Conservation (phyloP, 2,329 filamentous ascomycete species). For the Fusarium coffeatum region DNA sequence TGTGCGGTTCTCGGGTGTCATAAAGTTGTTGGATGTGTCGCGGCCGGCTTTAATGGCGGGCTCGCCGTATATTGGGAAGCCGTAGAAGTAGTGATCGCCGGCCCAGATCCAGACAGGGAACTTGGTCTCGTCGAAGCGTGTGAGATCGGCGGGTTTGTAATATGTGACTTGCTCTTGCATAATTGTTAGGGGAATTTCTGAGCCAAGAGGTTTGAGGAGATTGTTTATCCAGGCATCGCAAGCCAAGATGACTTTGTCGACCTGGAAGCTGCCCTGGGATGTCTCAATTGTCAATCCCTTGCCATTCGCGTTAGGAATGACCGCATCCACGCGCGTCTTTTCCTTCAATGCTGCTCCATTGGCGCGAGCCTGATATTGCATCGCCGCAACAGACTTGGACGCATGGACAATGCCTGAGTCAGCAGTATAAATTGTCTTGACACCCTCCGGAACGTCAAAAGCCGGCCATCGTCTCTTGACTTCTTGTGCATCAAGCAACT, state of each 20-base stretch:
- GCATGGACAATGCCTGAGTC: slow-evolving; percentile 43
- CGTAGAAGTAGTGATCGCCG: slow-evolving; percentile 17
- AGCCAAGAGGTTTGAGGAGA: slow-evolving; percentile 19
- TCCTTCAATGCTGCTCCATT: slow-evolving; percentile 27
- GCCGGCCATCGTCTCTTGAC: slow-evolving; percentile 39
- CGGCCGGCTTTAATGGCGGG: slow-evolving; percentile 36
- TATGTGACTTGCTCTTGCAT: slow-evolving; percentile 44
- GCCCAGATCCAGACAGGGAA: slow-evolving; percentile 40
- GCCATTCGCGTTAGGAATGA: not conserved
- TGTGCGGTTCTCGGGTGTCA: slow-evolving; percentile 28
- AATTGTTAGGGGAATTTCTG: slow-evolving; percentile 26
- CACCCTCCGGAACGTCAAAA: slow-evolving; percentile 24
- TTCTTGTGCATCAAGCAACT: slow-evolving; percentile 29
- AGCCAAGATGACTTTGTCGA: slow-evolving; percentile 25
- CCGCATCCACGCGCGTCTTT: slow-evolving; percentile 8
- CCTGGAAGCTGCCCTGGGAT: slow-evolving; percentile 12
- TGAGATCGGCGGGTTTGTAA: slow-evolving; percentile 24
- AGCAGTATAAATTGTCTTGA: slow-evolving; percentile 39
- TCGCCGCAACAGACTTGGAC: slow-evolving; percentile 20
- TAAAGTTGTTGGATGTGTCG: slow-evolving; percentile 29
- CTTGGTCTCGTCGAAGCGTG: slow-evolving; percentile 6
- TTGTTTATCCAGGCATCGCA: slow-evolving; percentile 38
- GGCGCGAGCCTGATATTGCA: slow-evolving; percentile 29
- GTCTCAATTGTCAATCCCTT: slow-evolving; percentile 26
- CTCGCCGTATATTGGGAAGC: slow-evolving; percentile 31